A percentile compares a stretch with the other conserved stretches of the same genome.
These are phyloP conservation scores for Lactarius sp. DNA, from an alignment of 768 basidiomycete genomes.

Conservation along the genomic window DNA sequence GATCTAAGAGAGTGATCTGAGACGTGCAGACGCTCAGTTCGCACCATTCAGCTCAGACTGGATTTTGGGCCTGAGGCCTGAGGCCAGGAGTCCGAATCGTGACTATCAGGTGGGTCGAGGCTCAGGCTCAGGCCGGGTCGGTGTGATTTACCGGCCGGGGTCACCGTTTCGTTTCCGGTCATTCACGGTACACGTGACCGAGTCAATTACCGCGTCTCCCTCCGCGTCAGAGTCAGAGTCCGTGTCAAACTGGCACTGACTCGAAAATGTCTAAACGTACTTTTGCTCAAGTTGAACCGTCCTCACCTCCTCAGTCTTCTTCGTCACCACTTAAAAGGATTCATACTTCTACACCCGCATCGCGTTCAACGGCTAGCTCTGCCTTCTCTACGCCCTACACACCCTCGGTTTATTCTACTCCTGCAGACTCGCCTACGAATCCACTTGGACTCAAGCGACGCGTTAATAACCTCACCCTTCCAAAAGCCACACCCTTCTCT, in stretches of 20 bases:
- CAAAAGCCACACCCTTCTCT: constrained; percentile 45
- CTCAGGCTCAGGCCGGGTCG: background rate
- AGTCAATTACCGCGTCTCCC: background rate
- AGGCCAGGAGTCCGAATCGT: too few species aligned
- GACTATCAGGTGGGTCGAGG: background rate
- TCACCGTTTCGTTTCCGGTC: background rate
- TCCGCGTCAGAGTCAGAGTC: too few species aligned
- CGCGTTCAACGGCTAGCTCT: constrained; percentile 17
- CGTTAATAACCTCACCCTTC: constrained; percentile 33
- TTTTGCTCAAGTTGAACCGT: constrained; percentile 1
- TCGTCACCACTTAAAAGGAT: constrained; percentile 17
- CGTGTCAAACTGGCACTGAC: too few species aligned
- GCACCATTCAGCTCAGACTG: background rate
- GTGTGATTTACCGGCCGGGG: background rate
- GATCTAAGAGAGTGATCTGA: background rate
- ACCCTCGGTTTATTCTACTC: constrained; percentile 34
- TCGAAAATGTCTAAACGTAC: constrained; percentile 14
- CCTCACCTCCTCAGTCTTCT: background rate
- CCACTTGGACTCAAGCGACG: constrained; percentile 58
- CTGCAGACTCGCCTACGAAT: constrained; percentile 66
- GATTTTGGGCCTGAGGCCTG: background rate
- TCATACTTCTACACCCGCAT: constrained; percentile 16
- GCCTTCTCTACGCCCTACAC: constrained; percentile 33
- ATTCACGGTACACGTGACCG: constrained; percentile 15
- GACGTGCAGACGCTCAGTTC: background rate